These are phyloP conservation scores for Endotrypanum monterogeii DNA, from an alignment of 208 protist genomes.

Conservation along the genomic window DNA sequence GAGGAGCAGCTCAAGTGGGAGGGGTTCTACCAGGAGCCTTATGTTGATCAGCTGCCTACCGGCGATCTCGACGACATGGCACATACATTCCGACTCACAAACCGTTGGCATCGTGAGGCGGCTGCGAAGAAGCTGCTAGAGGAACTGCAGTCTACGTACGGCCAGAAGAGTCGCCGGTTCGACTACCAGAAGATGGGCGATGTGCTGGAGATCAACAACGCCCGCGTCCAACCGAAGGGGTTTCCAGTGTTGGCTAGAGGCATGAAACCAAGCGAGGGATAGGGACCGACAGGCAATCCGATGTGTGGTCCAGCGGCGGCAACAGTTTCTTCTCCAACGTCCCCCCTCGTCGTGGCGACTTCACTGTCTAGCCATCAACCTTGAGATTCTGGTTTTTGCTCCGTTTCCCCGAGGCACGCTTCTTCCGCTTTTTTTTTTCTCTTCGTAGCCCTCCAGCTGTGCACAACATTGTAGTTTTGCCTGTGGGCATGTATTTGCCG, in stretches of 20 bases:
- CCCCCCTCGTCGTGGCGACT: background rate
- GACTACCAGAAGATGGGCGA: conserved; percentile 93
- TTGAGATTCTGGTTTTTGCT: background rate
- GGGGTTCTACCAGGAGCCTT: conserved; percentile 86
- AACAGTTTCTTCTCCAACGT: background rate
- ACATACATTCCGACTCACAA: conserved; percentile 82
- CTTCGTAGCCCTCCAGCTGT: too few relatives aligned
- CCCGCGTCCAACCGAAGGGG: conserved; percentile 86
- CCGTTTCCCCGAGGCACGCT: background rate
- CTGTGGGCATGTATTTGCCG: too few relatives aligned
- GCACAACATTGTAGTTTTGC: too few relatives aligned
- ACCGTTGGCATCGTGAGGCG: conserved; percentile 91
- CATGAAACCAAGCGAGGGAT: conserved; percentile 42
- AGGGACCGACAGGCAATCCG: background rate
- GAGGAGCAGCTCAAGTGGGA: conserved; percentile 89
- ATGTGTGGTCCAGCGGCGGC: background rate
- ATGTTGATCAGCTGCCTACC: conserved; percentile 84
- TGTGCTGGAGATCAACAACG: conserved; percentile 92
- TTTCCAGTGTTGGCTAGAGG: conserved; percentile 84
- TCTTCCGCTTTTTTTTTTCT: too few relatives aligned
- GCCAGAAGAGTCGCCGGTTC: conserved; percentile 79
- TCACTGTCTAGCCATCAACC: background rate
- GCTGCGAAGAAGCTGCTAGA: conserved; percentile 89
- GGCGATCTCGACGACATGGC: conserved; percentile 81
- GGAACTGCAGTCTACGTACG: conserved; percentile 79